Evolutionary conservation across 768 basidiomycete species (phyloP), one percentile per base, ranked within the genome.

Genomic region (Russula sp.): DNA sequence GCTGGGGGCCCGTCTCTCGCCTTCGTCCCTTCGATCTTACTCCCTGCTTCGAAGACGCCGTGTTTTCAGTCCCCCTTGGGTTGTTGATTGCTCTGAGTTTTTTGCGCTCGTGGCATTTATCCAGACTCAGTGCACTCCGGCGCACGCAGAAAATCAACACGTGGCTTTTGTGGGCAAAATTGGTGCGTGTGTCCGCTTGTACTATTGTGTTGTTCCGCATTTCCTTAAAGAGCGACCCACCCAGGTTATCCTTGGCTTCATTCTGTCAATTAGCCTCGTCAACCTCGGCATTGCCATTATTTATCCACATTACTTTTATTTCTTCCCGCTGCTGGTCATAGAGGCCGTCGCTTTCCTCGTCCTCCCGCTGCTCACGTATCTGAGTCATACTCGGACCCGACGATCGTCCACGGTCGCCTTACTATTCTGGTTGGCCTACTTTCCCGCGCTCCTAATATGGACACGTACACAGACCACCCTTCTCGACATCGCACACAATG

Each of bases 351-450:
- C 84, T 0, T 72, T 90, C 5, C 53, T 81, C 24, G 67, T 80
- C 14, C 75, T 84, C 20, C 71, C 81, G 3, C 65, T 77, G 26
- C 75, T 92, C 50, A 86, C 87, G 1, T 82, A 81, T 67, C 74
- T 81, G 62, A 92, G 90, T 67, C 91, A 94, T 72, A 82, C 83
- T 42, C 84, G 86, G 18, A 82, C 86, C 0, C 82, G 85, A 20
- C 79, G 81, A 10, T 88, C 94, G 0, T 92, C 91, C 0, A 79
- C 89, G 1, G 71, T 85, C 14, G 75, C 94, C 42, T 82, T 97
- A 11, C 72, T 95, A 54, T 95, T 92, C 75, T 96, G 91, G 89
- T 91, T 92, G 0, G 57, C 81, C 10, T 90, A 92, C 69, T 56
- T 83, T 14, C 22, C 79, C 18, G 77, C 76, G 0, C 69, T 84